phyloP scores from a whole-genome alignment of 2,329 filamentous ascomycete species.

The Diaporthe ampelina region DNA sequence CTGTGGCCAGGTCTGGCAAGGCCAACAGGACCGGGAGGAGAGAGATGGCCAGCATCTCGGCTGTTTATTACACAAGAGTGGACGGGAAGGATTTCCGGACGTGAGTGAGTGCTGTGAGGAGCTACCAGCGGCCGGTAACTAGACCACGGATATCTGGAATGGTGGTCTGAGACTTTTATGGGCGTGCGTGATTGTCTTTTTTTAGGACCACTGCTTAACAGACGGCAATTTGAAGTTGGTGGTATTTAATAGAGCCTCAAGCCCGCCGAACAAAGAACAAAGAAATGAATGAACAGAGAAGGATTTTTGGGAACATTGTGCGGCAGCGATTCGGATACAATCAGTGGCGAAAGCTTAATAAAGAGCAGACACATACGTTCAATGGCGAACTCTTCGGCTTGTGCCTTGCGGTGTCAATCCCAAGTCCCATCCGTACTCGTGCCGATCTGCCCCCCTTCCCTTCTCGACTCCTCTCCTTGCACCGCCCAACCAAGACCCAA shows the following conservation, averaged over 20 bases:
- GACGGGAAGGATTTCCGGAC: background rate
- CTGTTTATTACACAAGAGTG: slow-evolving; percentile 18
- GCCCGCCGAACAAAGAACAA: slow-evolving; percentile 26
- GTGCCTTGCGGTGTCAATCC: background rate
- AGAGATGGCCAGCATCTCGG: slow-evolving; percentile 41
- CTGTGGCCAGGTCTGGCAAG: slow-evolving; percentile 25
- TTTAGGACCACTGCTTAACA: background rate
- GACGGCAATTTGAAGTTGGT: background rate
- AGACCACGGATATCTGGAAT: background rate
- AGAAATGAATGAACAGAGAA: slow-evolving; percentile 8
- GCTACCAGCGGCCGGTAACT: background rate
- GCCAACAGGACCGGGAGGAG: slow-evolving; percentile 31
- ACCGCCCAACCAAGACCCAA: background rate
- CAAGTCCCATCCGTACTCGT: background rate
- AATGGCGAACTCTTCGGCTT: no score
- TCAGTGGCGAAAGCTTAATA: slow-evolving; percentile 32
- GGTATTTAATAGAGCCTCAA: slow-evolving; percentile 35
- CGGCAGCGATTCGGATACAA: background rate
- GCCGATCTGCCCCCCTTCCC: background rate
- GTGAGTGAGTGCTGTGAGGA: slow-evolving; percentile 13
- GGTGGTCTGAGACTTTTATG: background rate
- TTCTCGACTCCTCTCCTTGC: background rate
- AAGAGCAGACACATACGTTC: slow-evolving; percentile 2
- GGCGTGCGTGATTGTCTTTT: background rate
- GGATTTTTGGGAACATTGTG: background rate